Conservation (phyloP, 2,329 filamentous ascomycete genomes). For the Cercospora berteroae region DNA sequence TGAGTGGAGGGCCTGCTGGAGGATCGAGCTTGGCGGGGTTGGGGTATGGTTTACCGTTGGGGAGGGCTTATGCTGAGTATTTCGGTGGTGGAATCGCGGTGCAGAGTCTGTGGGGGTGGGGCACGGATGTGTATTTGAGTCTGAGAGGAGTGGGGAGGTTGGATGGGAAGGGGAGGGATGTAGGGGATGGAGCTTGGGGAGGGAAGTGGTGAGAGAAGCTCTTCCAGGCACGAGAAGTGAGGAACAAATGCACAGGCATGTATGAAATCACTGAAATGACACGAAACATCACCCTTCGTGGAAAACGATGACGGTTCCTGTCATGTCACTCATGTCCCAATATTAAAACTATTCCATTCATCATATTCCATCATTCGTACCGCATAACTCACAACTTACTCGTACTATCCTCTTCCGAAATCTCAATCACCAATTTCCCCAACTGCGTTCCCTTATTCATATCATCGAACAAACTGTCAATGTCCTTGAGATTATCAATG, state of each 20-base stretch:
- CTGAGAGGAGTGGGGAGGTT: conserved; percentile 58
- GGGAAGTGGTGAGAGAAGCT: not conserved
- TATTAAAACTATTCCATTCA: too few species aligned
- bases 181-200: not conserved
- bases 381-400: conserved; percentile 34
- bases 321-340: too few species aligned
- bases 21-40: conserved; percentile 80
- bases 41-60: conserved; percentile 87
- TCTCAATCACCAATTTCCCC: conserved; percentile 83
- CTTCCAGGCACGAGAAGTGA: too few species aligned
- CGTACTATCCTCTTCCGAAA: conserved; percentile 42
- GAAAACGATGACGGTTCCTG: too few species aligned
- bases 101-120: conserved; percentile 97
- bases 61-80: conserved; percentile 93
- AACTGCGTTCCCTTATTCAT: conserved; percentile 86
- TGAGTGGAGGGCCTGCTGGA: conserved; percentile 69
- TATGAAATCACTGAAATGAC: too few species aligned
- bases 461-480: conserved; percentile 79
- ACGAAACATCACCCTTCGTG: too few species aligned
- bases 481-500: conserved; percentile 71
- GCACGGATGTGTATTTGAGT: conserved; percentile 65
- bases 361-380: too few species aligned
- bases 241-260: too few species aligned
- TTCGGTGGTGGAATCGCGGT: conserved; percentile 93
- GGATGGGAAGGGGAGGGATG: not conserved